A percentile compares a stretch with the other conserved stretches of the same genome.
phyloP scores from a whole-genome alignment of 1,284 basidiomycete genomes.

The Puccinia novopanici region DNA sequence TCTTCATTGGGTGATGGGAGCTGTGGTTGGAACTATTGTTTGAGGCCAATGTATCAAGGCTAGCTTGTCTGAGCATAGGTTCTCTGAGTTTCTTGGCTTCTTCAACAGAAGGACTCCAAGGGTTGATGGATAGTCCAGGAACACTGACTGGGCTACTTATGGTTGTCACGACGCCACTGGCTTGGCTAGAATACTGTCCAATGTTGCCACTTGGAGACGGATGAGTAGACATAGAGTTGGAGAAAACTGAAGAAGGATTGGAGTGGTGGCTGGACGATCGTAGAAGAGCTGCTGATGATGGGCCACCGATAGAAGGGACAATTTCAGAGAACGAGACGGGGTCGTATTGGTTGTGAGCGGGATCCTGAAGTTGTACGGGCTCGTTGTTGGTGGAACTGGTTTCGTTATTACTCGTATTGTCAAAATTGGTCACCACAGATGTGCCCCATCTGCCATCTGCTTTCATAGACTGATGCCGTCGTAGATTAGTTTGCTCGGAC shows the following conservation, averaged over 20 bases:
- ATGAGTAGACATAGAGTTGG: constrained; percentile 2
- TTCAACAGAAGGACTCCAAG: constrained; percentile 50
- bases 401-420: neutral
- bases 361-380: neutral
- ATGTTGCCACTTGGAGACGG: constrained; percentile 11
- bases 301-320: neutral
- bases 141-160: constrained; percentile 40
- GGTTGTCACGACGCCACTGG: constrained; percentile 15
- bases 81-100: constrained; percentile 47
- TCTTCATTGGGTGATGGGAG: constrained; percentile 16
- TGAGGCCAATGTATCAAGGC: constrained; percentile 38
- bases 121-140: constrained; percentile 31
- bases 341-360: neutral
- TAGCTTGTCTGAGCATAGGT: constrained; percentile 43
- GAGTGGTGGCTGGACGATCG: constrained; percentile 35
- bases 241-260: constrained; percentile 24
- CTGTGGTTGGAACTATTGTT: constrained; percentile 6
- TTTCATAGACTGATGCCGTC: constrained; percentile 44
- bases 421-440: neutral
- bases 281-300: constrained; percentile 16
- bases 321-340: constrained; percentile 14
- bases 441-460: constrained; percentile 31
- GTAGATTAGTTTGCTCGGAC: constrained; percentile 36
- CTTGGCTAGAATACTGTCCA: neutral
- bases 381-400: neutral